These are phyloP conservation scores for Metschnikowia borealis DNA, from an alignment of 805 yeast species.

Conservation along the genomic window DNA sequence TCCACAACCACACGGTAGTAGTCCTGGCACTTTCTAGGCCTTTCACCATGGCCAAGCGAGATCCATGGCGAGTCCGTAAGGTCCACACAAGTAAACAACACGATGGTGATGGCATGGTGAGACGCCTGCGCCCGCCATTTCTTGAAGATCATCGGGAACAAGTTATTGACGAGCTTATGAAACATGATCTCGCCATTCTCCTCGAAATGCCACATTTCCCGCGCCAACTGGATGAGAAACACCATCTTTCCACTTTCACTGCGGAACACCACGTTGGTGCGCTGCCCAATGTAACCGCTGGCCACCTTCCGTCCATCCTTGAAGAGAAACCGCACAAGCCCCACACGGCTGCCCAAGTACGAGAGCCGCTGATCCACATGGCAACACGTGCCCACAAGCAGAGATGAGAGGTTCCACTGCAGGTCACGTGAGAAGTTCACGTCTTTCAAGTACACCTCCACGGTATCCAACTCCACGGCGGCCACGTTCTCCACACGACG, in stretches of 20 bases:
- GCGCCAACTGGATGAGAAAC: slow-evolving; percentile 81
- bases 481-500: slow-evolving; percentile 37
- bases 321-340: slow-evolving; percentile 59
- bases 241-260: slow-evolving; percentile 86
- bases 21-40: slow-evolving; percentile 64
- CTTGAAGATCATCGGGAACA: slow-evolving; percentile 83
- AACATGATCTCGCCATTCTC: slow-evolving; percentile 94
- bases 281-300: slow-evolving; percentile 70
- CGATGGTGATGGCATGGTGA: slow-evolving; percentile 87
- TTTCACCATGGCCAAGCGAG: slow-evolving; percentile 65
- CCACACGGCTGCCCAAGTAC: slow-evolving; percentile 59
- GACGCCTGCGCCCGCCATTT: slow-evolving; percentile 84
- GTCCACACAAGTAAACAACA: slow-evolving; percentile 80
- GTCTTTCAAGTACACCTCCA: slow-evolving; percentile 80
- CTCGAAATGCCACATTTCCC: slow-evolving; percentile 98
- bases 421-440: slow-evolving; percentile 81
- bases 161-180: slow-evolving; percentile 85
- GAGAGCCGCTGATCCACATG: slow-evolving; percentile 61
- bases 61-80: slow-evolving; percentile 48
- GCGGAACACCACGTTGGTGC: slow-evolving; percentile 79
- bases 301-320: slow-evolving; percentile 64
- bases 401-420: slow-evolving; percentile 80
- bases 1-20: slow-evolving; percentile 93
- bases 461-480: slow-evolving; percentile 68
- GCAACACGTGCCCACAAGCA: slow-evolving; percentile 59